Evolutionary conservation across 345 rosid genomes (phyloP).

Genomic region (Bruguiera parviflora): DNA sequence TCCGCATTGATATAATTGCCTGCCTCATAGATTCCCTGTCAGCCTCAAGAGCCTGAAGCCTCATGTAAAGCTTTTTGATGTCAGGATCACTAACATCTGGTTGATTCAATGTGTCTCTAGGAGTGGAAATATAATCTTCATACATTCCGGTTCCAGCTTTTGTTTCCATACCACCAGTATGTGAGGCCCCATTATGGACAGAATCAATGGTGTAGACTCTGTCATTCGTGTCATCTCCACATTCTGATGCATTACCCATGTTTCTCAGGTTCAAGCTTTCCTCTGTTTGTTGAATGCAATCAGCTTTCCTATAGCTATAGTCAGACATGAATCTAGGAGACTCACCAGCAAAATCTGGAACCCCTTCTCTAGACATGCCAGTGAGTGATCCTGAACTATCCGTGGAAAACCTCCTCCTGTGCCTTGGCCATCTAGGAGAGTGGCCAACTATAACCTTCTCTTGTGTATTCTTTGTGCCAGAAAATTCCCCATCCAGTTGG

Average conservation of each 20-base stretch:
- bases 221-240: slow-evolving; percentile 66
- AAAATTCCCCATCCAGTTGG: slow-evolving; percentile 44
- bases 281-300: slow-evolving; percentile 36
- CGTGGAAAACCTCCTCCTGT: slow-evolving; percentile 44
- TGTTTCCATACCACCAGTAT: slow-evolving; percentile 32
- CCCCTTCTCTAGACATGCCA: slow-evolving; percentile 44
- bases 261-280: slow-evolving; percentile 37
- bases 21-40: slow-evolving; percentile 98
- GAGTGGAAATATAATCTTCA: slow-evolving; percentile 49
- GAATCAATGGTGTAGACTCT: slow-evolving; percentile 92
- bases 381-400: slow-evolving; percentile 57
- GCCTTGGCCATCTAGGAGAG: slow-evolving; percentile 61
- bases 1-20: slow-evolving; percentile 82
- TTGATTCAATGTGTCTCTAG: slow-evolving; percentile 37
- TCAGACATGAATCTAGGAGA: slow-evolving; percentile 49
- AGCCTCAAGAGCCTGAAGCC: slow-evolving; percentile 95
- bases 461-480: slow-evolving; percentile 40
- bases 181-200: slow-evolving; percentile 43
- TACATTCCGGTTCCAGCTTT: slow-evolving; percentile 44
- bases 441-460: slow-evolving; percentile 77
- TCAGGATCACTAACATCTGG: slow-evolving; percentile 70
- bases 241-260: slow-evolving; percentile 49
- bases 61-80: slow-evolving; percentile 68
- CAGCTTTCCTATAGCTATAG: slow-evolving; percentile 49
- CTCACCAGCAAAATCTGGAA: slow-evolving; percentile 41